Evolutionary conservation across 2,329 filamentous ascomycete genomes (phyloP), one percentile per base, ranked within the genome.

Genomic region (Mycosphaerelloides madeirae): DNA sequence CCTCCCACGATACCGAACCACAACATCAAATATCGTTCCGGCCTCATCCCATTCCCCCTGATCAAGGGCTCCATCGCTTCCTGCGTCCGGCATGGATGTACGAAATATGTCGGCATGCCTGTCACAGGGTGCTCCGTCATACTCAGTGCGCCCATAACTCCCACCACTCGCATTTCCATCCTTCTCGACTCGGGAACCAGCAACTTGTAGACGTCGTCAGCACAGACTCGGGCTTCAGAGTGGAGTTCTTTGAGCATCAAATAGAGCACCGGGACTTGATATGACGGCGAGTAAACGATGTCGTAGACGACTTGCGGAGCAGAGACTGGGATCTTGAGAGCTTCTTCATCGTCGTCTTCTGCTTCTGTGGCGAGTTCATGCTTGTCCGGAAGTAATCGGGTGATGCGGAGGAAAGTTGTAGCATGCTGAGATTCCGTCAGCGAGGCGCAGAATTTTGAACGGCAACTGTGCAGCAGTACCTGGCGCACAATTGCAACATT

Each of bases 1-100:
- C 80, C 80, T 47, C 90, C 91, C 34, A 95, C 80, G 46, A 95
- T 71, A n/a, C 90, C 90, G 50, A 96, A 75, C 90, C 91, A 97
- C 43, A 88, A 70, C 68, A 88, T 78, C 60, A 97, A 74, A 71
- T 97, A 97, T 57, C 83, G 75, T 58, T 82, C 64, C 5, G 72
- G 65, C 14, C 57, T 67, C 34, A 72, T 53, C n/a, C 59, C 50
- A 44, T 55, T 42, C 3, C 46, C 56, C 40, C 3, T 57, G 12
- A 65, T 59, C 67, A 38, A 63, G 74, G 71, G 73, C 55, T 74
- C 73, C 77, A 97, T 85, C 41, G 86, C 85, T 53, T 91, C 84
- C 44, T 85, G 85, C 7, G 93, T 86, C 64, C 87, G 80, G 68
- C 93, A 97, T 18, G 93, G 91, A 69, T 98, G 93, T 57, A 97